These are phyloP conservation scores for Cinchona pubescens DNA, from an alignment of 257 asterid genomes.

Conservation along the genomic window DNA sequence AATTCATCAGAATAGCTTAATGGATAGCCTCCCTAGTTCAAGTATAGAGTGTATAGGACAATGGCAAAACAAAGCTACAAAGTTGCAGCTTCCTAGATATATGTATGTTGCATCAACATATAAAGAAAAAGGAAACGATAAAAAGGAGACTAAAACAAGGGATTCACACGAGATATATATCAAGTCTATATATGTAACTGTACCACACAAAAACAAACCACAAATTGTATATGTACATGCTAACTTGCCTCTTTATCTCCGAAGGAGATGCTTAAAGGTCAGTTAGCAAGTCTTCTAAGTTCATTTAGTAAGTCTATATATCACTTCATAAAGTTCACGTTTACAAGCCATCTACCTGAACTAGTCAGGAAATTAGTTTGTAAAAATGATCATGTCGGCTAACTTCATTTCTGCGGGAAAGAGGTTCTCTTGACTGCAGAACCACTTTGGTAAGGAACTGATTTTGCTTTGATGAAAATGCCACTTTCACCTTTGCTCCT, in stretches of 20 bases:
- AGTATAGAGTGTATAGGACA: neutral
- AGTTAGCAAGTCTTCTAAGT: neutral
- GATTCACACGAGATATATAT: neutral
- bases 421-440: too few species aligned
- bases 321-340: too few species aligned
- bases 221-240: neutral
- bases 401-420: neutral
- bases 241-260: neutral
- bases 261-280: neutral
- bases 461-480: neutral
- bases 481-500: conserved; percentile 4
- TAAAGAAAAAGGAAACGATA: neutral
- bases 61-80: neutral
- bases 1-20: neutral
- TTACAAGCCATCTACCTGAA: neutral
- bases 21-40: neutral
- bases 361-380: neutral
- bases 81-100: neutral
- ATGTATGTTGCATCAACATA: neutral
- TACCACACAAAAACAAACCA: neutral
- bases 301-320: neutral
- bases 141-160: neutral
- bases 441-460: neutral
- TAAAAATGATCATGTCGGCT: neutral
- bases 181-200: neutral